A percentile compares a stretch with the other conserved stretches of the same genome.
phyloP scores from a whole-genome alignment of 176 grass and related monocot species.

The Saccharum officinarum region DNA sequence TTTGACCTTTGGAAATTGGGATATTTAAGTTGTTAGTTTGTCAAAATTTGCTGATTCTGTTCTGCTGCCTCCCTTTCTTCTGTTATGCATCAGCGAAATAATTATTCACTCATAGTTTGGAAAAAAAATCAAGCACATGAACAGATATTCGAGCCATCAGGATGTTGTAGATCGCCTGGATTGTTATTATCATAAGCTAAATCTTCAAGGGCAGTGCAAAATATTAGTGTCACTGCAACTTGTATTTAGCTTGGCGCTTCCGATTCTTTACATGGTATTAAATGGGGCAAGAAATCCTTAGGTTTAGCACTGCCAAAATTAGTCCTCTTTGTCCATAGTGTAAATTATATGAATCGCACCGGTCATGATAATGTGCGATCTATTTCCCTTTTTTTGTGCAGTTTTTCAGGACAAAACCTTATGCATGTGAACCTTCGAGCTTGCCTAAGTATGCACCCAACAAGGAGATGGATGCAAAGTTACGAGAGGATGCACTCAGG shows the following conservation, averaged over 20 bases:
- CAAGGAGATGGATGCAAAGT: conserved; percentile 81
- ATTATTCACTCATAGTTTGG: neutral
- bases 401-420: conserved; percentile 79
- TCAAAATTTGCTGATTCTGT: neutral
- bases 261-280: neutral
- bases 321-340: neutral
- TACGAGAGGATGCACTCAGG: conserved; percentile 61
- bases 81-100: conserved; percentile 19
- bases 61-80: conserved; percentile 13
- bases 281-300: neutral
- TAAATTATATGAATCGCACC: neutral
- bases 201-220: conserved; percentile 6
- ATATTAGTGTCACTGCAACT: conserved; percentile 9
- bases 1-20: neutral
- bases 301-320: neutral
- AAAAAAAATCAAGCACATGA: neutral
- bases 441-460: conserved; percentile 76
- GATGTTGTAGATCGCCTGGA: neutral
- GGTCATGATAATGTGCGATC: neutral
- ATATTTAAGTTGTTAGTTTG: neutral
- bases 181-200: neutral
- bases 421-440: conserved; percentile 65
- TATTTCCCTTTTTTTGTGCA: conserved; percentile 32
- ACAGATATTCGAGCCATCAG: neutral
- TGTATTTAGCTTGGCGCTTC: neutral